phyloP scores from a whole-genome alignment of 768 basidiomycete genomes.

The Mycena sanguinolenta region DNA sequence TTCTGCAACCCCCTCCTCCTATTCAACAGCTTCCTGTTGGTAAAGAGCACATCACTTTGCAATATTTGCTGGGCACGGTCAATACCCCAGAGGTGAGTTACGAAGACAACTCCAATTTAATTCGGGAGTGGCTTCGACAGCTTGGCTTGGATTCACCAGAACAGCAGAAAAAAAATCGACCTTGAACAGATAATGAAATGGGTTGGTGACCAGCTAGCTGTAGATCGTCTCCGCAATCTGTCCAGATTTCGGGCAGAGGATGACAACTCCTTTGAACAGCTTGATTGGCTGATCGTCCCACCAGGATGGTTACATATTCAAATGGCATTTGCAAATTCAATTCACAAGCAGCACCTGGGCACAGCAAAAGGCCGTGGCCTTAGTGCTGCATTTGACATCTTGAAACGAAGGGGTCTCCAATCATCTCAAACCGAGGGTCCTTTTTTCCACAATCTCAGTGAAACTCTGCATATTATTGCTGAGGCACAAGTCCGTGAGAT shows the following conservation, averaged over 20 bases:
- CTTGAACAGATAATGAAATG: conserved; percentile 46
- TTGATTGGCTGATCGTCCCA: conserved; percentile 48
- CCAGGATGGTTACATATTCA: conserved; percentile 63
- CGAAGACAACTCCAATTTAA: conserved; percentile 41
- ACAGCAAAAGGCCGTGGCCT: conserved; percentile 45
- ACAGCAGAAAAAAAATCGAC: conserved; percentile 39
- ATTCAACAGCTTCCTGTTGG: conserved; percentile 45
- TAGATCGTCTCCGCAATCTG: conserved; percentile 52
- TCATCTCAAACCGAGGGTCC: conserved; percentile 44
- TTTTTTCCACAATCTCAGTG: conserved; percentile 51
- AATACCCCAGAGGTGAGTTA: conserved; percentile 56
- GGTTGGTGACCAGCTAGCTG: conserved; percentile 53
- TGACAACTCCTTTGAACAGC: conserved; percentile 51
- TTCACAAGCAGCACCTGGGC: conserved; percentile 58
- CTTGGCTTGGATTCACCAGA: conserved; percentile 38
- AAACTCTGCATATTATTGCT: conserved; percentile 50
- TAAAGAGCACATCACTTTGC: conserved; percentile 42
- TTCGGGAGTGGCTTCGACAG: conserved; percentile 50
- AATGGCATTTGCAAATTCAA: too few species aligned
- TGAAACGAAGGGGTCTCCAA: conserved; percentile 47
- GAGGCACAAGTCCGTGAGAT: conserved; percentile 53
- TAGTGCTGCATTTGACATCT: conserved; percentile 47
- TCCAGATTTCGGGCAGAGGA: conserved; percentile 52
- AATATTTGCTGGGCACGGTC: conserved; percentile 53
- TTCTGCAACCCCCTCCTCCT: conserved; percentile 40